These are phyloP conservation scores for Aspergillus baeticus DNA, from an alignment of 495 filamentous ascomycete species.

Conservation along the genomic window DNA sequence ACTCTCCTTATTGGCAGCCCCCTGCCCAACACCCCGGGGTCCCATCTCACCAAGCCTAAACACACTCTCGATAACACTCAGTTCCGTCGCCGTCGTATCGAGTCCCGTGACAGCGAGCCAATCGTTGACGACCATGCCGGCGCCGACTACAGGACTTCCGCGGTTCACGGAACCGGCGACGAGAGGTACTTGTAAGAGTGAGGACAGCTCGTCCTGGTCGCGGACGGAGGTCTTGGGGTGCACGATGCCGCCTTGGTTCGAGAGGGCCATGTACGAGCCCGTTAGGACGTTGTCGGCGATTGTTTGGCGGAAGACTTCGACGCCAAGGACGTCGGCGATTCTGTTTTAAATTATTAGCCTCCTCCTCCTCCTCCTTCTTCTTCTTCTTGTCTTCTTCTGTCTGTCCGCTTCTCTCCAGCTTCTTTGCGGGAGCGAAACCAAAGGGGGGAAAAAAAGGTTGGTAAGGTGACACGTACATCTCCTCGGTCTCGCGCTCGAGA, in stretches of 20 bases:
- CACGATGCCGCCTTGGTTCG: conserved; percentile 94
- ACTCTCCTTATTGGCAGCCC: conserved; percentile 84
- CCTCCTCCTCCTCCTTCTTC: background rate
- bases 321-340: conserved; percentile 92
- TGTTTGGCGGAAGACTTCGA: conserved; percentile 98
- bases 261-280: conserved; percentile 92
- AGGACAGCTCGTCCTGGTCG: conserved; percentile 96
- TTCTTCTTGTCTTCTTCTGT: background rate
- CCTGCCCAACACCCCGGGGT: conserved; percentile 56
- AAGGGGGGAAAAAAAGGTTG: background rate
- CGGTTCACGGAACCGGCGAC: conserved; percentile 93
- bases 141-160: conserved; percentile 89
- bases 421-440: no score
- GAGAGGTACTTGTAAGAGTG: conserved; percentile 89
- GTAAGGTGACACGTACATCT: conserved; percentile 52
- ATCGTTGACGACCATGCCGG: conserved; percentile 98
- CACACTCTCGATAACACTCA: conserved; percentile 93
- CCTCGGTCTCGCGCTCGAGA: conserved; percentile 91
- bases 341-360: conserved; percentile 19
- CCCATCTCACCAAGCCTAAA: conserved; percentile 83
- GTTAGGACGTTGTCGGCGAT: conserved; percentile 95
- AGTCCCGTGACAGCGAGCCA: conserved; percentile 97
- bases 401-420: no score
- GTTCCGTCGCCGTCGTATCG: conserved; percentile 94
- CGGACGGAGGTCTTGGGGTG: conserved; percentile 95